A percentile compares a stretch with the other conserved stretches of the same genome.
Evolutionary conservation across 371 early-diverging fungal species (phyloP).

Genomic region (Mortierella sp.): DNA sequence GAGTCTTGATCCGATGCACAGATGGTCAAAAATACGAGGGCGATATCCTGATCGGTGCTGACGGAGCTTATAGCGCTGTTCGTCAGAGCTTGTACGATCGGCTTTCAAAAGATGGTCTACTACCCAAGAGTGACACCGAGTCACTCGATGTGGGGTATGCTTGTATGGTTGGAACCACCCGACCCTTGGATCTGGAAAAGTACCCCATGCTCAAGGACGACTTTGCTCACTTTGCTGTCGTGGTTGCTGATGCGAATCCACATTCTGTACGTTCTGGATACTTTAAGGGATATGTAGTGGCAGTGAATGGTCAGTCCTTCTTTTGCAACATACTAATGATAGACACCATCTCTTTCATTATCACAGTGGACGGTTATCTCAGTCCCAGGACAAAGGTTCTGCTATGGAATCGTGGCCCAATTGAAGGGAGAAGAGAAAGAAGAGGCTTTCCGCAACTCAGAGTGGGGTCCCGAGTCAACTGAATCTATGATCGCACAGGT

Average conservation of each 20-base stretch:
- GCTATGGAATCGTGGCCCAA: conserved; percentile 25
- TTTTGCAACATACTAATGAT: too few relatives aligned
- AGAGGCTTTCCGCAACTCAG: conserved; percentile 26
- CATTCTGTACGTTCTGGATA: conserved; percentile 37
- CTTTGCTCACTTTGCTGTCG: conserved; percentile 12
- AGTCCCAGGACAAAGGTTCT: conserved; percentile 24
- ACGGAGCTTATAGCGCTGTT: conserved; percentile 37
- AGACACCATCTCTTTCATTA: not conserved
- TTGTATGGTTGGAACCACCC: conserved; percentile 37
- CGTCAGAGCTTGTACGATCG: conserved; percentile 31
- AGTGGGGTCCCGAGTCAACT: conserved; percentile 27
- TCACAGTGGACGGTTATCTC: conserved; percentile 26
- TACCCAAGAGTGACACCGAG: conserved; percentile 20
- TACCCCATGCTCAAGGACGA: conserved; percentile 25
- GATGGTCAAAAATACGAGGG: conserved; percentile 23
- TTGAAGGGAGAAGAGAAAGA: conserved; percentile 12
- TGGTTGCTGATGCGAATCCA: conserved; percentile 23
- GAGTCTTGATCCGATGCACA: conserved; percentile 19
- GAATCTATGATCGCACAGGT: conserved; percentile 14
- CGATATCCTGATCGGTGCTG: conserved; percentile 33
- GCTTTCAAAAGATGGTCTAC: conserved; percentile 12
- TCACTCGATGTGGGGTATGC: conserved; percentile 17
- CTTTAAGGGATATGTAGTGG: too few relatives aligned
- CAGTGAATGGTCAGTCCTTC: too few relatives aligned
- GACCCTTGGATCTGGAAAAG: conserved; percentile 18